Percentiles rank a stretch among this genome's conserved stretches.
Evolutionary conservation across 208 protist genomes (phyloP).

Genomic region (Leishmania lainsoni): DNA sequence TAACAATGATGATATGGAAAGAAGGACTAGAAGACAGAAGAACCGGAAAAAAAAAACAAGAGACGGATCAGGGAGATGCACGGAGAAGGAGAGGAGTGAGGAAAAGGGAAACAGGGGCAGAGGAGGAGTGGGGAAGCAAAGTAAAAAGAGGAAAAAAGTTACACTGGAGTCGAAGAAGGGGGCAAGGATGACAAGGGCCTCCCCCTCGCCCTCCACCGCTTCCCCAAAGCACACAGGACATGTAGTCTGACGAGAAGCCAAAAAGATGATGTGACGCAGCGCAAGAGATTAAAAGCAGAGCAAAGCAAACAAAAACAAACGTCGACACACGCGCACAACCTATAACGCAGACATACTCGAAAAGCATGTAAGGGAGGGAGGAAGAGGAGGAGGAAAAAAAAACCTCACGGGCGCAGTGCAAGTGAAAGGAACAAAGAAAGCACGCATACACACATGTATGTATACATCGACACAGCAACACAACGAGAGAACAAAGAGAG

Average conservation of each 20-base stretch:
- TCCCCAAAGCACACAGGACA: background rate
- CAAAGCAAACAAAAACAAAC: background rate
- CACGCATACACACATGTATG: background rate
- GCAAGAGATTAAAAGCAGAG: background rate
- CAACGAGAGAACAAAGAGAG: background rate
- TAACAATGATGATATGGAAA: background rate
- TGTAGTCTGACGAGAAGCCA: background rate
- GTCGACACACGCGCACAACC: conserved; percentile 3
- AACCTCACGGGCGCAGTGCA: background rate
- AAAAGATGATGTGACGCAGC: background rate
- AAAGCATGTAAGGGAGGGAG: conserved; percentile 2
- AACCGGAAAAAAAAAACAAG: conserved; percentile 5
- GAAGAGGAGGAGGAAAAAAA: conserved; percentile 9
- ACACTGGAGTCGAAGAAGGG: background rate
- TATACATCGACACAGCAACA: conserved; percentile 6
- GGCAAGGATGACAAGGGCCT: background rate
- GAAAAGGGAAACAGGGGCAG: background rate
- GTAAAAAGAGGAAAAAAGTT: conserved; percentile 5
- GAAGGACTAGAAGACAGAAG: background rate
- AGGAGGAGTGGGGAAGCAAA: background rate
- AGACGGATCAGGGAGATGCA: too few species aligned
- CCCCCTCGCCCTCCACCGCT: background rate
- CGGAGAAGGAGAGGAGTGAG: background rate
- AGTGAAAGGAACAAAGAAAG: conserved; percentile 1
- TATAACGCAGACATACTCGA: background rate